These are phyloP conservation scores for Cytospora mali DNA, from an alignment of 2,329 filamentous ascomycete species.

Conservation along the genomic window DNA sequence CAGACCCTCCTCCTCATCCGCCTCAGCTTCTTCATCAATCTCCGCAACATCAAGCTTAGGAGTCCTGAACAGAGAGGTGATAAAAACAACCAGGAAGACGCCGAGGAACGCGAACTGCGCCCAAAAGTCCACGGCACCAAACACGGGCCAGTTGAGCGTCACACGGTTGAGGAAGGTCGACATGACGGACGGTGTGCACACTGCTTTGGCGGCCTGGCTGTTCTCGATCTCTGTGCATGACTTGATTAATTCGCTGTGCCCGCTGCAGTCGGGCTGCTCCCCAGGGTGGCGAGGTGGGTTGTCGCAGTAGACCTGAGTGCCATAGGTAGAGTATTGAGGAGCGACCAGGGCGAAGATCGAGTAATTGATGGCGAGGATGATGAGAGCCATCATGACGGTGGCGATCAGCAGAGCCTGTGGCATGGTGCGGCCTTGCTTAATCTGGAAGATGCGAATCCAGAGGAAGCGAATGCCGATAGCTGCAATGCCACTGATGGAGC, in stretches of 20 bases:
- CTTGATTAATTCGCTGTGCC: conserved; percentile 71
- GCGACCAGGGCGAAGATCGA: conserved; percentile 90
- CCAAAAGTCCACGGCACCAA: conserved; percentile 93
- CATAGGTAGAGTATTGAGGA: conserved; percentile 92
- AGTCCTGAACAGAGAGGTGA: conserved; percentile 77
- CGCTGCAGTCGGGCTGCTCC: conserved; percentile 73
- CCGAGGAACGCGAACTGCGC: conserved; percentile 89
- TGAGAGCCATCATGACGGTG: conserved; percentile 87
- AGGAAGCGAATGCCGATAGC: conserved; percentile 92
- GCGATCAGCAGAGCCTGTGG: conserved; percentile 91
- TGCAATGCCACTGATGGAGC: conserved; percentile 84
- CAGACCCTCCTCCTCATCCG: conserved; percentile 90
- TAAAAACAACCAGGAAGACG: conserved; percentile 79
- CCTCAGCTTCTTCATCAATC: conserved; percentile 85
- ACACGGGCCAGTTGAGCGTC: conserved; percentile 92
- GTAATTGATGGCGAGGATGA: conserved; percentile 91
- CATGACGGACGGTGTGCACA: conserved; percentile 90
- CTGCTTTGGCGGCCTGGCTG: conserved; percentile 70
- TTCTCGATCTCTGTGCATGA: conserved; percentile 79
- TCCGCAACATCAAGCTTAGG: conserved; percentile 76
- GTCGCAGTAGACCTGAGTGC: conserved; percentile 92
- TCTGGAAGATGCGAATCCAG: conserved; percentile 91
- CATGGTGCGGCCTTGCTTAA: conserved; percentile 83
- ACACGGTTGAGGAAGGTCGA: conserved; percentile 93
- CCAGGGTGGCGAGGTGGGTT: conserved; percentile 64